phyloP scores from a whole-genome alignment of 257 asterid species.

The Nicotiana sylvestris region DNA sequence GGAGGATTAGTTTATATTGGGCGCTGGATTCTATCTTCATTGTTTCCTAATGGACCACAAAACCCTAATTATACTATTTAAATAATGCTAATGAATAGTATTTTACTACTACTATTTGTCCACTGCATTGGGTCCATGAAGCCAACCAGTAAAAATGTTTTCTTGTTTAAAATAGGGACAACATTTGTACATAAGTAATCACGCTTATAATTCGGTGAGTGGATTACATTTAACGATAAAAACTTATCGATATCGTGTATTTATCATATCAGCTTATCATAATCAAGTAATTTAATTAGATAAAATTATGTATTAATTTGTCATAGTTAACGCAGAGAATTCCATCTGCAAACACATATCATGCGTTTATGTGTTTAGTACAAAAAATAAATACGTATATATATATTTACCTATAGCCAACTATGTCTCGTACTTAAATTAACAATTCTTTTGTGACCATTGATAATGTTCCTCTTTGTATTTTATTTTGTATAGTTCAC shows the following conservation, averaged over 20 bases:
- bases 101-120: not conserved
- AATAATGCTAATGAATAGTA: not conserved
- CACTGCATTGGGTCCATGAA: not conserved
- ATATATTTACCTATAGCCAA: not conserved
- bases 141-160: not conserved
- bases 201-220: not conserved
- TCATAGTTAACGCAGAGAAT: too few relatives aligned
- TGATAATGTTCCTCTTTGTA: not conserved
- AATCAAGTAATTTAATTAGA: too few relatives aligned
- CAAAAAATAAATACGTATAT: too few relatives aligned
- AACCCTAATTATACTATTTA: not conserved
- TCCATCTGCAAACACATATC: too few relatives aligned
- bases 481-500: not conserved
- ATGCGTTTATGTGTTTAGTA: too few relatives aligned
- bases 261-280: too few relatives aligned
- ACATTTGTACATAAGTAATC: not conserved
- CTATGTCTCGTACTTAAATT: not conserved
- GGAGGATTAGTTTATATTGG: not conserved
- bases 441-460: not conserved
- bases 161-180: not conserved
- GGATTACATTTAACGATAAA: not conserved
- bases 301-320: too few relatives aligned
- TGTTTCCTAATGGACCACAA: not conserved
- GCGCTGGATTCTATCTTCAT: not conserved
- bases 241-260: too few relatives aligned